A percentile compares a stretch with the other conserved stretches of the same genome.
Conservation (phyloP, 176 grass and related monocot genomes). For the Chloris gayana region DNA sequence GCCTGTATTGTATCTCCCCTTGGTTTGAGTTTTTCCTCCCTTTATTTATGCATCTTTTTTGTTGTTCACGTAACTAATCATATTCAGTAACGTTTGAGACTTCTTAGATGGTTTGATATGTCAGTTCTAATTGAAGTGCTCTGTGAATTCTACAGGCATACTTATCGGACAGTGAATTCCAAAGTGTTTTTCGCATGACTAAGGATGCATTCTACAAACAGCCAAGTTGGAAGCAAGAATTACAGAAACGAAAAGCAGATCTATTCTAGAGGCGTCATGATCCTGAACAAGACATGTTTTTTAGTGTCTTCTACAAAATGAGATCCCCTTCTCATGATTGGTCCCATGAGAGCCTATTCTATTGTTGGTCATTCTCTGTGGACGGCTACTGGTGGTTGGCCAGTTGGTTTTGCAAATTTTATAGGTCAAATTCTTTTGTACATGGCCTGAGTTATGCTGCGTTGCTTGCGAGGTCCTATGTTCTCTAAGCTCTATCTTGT, state of each 20-base stretch:
- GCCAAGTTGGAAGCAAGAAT: slow-evolving; percentile 95
- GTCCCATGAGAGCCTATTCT: slow-evolving; percentile 26
- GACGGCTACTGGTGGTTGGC: slow-evolving; percentile 41
- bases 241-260: slow-evolving; percentile 82
- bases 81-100: not conserved
- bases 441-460: slow-evolving; percentile 58
- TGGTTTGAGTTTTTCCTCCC: not conserved
- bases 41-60: not conserved
- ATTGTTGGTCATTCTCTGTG: slow-evolving; percentile 38
- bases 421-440: slow-evolving; percentile 86
- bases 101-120: not conserved
- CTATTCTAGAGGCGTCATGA: slow-evolving; percentile 59
- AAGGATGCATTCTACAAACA: slow-evolving; percentile 84
- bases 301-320: slow-evolving; percentile 23
- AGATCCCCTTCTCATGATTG: slow-evolving; percentile 27
- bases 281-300: slow-evolving; percentile 20
- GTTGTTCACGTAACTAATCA: not conserved
- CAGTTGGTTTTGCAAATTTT: slow-evolving; percentile 48
- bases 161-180: slow-evolving; percentile 80
- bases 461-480: slow-evolving; percentile 46
- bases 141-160: slow-evolving; percentile 67
- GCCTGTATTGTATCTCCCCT: not conserved
- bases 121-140: slow-evolving; percentile 19
- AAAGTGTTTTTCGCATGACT: slow-evolving; percentile 69
- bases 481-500: slow-evolving; percentile 37